These are phyloP conservation scores for Physcomitrellopsis africana DNA, from an alignment of 225 moss, liverwort and hornwort genomes.

Conservation along the genomic window DNA sequence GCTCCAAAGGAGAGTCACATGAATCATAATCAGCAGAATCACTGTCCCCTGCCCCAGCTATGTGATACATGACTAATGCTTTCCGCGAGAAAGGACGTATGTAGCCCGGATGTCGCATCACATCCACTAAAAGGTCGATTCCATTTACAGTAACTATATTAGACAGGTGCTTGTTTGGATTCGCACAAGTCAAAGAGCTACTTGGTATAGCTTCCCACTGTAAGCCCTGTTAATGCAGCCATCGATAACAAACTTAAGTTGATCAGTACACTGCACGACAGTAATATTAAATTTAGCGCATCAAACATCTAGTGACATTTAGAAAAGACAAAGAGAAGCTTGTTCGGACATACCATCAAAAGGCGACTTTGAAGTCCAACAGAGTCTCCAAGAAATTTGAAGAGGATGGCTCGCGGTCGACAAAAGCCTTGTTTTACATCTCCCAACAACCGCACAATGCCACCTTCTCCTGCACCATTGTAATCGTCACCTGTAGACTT, in stretches of 20 bases:
- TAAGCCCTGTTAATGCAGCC: slow-evolving; percentile 68
- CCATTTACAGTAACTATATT: slow-evolving; percentile 90
- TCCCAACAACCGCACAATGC: slow-evolving; percentile 72
- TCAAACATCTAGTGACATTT: slow-evolving; percentile 9
- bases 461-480: slow-evolving; percentile 38
- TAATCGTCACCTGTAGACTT: slow-evolving; percentile 65
- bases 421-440: slow-evolving; percentile 84
- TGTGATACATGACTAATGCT: slow-evolving; percentile 92
- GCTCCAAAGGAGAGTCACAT: slow-evolving; percentile 96
- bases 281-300: slow-evolving; percentile 3
- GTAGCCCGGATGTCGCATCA: slow-evolving; percentile 95
- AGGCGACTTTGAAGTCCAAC: slow-evolving; percentile 91
- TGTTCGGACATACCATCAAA: slow-evolving; percentile 68
- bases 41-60: slow-evolving; percentile 95
- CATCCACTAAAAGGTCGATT: slow-evolving; percentile 87
- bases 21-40: slow-evolving; percentile 99
- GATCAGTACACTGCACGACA: slow-evolving; percentile 16
- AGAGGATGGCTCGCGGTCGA: slow-evolving; percentile 89
- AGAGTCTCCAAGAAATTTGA: slow-evolving; percentile 91
- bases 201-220: slow-evolving; percentile 86
- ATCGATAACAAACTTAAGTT: slow-evolving; percentile 30
- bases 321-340: not conserved
- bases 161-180: slow-evolving; percentile 94
- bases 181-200: slow-evolving; percentile 92
- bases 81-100: slow-evolving; percentile 91